Base-by-base conservation (phyloP, 108 stramenopile species). In the Discostella stelligeroides region DNA sequence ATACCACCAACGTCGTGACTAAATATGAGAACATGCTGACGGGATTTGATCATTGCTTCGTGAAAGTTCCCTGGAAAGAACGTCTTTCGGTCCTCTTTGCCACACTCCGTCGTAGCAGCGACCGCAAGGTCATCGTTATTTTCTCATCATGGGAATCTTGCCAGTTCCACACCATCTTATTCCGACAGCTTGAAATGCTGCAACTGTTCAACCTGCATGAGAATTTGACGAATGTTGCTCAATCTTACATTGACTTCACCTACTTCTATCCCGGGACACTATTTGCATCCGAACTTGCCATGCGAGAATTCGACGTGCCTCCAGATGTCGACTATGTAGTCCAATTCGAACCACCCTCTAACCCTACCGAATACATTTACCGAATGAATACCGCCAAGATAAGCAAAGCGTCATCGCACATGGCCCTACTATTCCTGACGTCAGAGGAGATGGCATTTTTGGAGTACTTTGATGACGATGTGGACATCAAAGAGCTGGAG, bases 71-170 rank as follows among this genome's bases (percentile, higher is more conserved):
- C 1, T 20, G 28, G 40, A 43, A 55, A 28, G 62, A 63, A 2
- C 71, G 71, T 38, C 71, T 72, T 23, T 72, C 71, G 49, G 61
- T 43, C 43, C 62, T 72, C 14, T 72, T 72, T 41, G 62, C 71
- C 40, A 72, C 71, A 0, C 39, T 72, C 11, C 71, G 71, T 21
- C 71, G 71, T 27, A 55, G 54, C 27, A n/a, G 28, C 51, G 71
- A 72, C 0, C 71, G 62, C n/a, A 63, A 63, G 61, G 51, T 63
- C 38, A 46, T 72, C 12, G 54, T 72, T 40, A 56, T 56, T 8
- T 63, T 11, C 62, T 63, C 71, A 53, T 55, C 60, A 17, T 60
- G 62, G 42, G 71, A 72, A 63, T 51, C 48, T 21, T 41, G 61
- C 0, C 21, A 30, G 30, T 72, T 46, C 23, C 71, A 72, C 61